Percentiles rank a stretch among this genome's conserved stretches.
Conservation (phyloP, 208 protist genomes). For the Trypanosoma rangeli region DNA sequence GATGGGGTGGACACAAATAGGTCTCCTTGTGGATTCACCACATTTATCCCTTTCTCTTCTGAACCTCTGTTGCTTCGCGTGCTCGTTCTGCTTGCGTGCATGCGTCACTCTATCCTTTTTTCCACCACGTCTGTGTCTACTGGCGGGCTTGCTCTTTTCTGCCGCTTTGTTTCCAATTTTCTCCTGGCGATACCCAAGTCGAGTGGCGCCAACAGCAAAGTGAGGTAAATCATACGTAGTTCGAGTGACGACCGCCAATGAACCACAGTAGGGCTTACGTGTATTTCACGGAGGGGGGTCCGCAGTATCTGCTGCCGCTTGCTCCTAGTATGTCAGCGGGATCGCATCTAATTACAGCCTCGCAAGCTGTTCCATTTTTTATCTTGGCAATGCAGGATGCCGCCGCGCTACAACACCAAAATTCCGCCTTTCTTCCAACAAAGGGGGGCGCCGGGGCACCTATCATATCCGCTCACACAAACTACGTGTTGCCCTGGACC, state of each 20-base stretch:
- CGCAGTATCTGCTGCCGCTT: neutral
- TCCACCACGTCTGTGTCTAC: neutral
- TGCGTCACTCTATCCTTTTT: slow-evolving; percentile 3
- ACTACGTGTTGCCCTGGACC: neutral
- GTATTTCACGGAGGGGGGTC: neutral
- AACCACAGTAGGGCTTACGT: neutral
- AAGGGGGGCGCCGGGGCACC: neutral
- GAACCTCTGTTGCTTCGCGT: too few species aligned
- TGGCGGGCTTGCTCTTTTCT: neutral
- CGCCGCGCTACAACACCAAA: neutral
- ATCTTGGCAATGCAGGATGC: neutral
- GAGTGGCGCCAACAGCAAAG: neutral
- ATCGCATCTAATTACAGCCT: neutral
- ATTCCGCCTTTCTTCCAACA: neutral
- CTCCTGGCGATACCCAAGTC: neutral
- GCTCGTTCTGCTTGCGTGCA: too few species aligned
- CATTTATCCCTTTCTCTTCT: neutral
- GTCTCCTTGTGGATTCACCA: neutral
- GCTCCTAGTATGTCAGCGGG: neutral
- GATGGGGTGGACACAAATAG: neutral
- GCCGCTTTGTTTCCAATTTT: neutral
- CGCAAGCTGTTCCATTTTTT: slow-evolving; percentile 5
- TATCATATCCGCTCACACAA: neutral
- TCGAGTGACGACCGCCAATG: neutral
- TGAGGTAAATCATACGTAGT: neutral